phyloP scores from a whole-genome alignment of 2,329 filamentous ascomycete genomes.

The Sporothrix brunneoviolacea region DNA sequence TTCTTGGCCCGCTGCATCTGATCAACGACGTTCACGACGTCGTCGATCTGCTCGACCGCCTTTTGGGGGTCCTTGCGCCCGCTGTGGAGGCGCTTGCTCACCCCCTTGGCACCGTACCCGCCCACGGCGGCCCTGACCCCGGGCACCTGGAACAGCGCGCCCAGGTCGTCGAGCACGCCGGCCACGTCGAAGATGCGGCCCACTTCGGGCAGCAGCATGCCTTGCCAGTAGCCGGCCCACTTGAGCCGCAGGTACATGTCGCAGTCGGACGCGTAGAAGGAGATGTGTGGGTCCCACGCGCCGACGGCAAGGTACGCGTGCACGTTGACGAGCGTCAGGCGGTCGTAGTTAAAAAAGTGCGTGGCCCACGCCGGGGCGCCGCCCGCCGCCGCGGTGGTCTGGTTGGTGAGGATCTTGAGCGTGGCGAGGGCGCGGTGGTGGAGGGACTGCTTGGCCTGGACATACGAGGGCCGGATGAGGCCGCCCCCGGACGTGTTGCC shows the following conservation, averaged over 20 bases:
- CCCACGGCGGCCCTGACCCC: constrained; percentile 17
- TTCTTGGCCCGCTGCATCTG: constrained; percentile 38
- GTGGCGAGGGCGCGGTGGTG: constrained; percentile 26
- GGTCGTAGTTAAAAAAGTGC: constrained; percentile 54
- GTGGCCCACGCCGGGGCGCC: constrained; percentile 37
- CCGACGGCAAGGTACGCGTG: constrained; percentile 43
- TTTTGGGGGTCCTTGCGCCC: no score
- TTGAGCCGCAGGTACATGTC: constrained; percentile 45
- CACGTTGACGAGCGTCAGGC: constrained; percentile 50
- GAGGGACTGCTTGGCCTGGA: constrained; percentile 25
- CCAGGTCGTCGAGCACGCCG: constrained; percentile 37
- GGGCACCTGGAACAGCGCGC: constrained; percentile 39
- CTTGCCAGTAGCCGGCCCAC: constrained; percentile 39
- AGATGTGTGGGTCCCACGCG: constrained; percentile 52
- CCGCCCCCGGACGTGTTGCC: constrained; percentile 28
- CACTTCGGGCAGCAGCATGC: constrained; percentile 26
- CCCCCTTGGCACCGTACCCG: not conserved
- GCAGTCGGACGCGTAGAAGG: constrained; percentile 53
- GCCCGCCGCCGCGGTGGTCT: constrained; percentile 15
- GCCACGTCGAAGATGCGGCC: constrained; percentile 42
- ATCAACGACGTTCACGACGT: constrained; percentile 23
- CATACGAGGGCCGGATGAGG: constrained; percentile 23
- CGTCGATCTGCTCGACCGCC: constrained; percentile 19
- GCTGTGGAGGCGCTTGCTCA: not conserved
- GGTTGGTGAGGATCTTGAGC: constrained; percentile 34